phyloP scores from a whole-genome alignment of 2,329 filamentous ascomycete genomes.

The Zasmidium cellare region DNA sequence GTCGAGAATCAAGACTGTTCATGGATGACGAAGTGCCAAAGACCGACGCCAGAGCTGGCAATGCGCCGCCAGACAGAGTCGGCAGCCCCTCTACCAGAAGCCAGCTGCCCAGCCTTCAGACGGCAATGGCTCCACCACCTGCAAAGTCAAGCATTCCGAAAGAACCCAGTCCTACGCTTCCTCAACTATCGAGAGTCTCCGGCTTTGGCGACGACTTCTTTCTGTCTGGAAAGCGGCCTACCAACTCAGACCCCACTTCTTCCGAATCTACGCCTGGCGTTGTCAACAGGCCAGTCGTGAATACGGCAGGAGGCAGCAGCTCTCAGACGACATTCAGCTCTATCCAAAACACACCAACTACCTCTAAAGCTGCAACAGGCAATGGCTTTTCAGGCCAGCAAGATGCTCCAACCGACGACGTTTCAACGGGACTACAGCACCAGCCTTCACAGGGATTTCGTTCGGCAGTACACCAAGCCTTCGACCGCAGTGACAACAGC shows the following conservation, averaged over 20 bases:
- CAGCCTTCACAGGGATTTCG: conserved; percentile 51
- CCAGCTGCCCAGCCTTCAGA: conserved; percentile 1
- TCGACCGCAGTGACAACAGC: conserved; percentile 60
- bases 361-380: conserved; percentile 11
- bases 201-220: conserved; percentile 41
- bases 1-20: conserved; percentile 21
- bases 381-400: conserved; percentile 18
- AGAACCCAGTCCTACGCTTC: conserved; percentile 37
- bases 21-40: conserved; percentile 9
- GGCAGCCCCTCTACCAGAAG: background rate
- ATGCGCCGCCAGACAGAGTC: background rate
- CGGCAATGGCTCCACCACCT: background rate
- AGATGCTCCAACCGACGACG: background rate
- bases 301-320: conserved; percentile 5
- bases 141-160: background rate
- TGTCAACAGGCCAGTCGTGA: background rate
- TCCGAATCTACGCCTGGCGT: background rate
- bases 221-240: conserved; percentile 4
- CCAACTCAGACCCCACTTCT: conserved; percentile 3
- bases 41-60: background rate
- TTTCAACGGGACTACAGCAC: conserved; percentile 44
- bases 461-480: conserved; percentile 63
- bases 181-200: conserved; percentile 46
- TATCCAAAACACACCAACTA: conserved; percentile 19
- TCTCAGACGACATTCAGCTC: conserved; percentile 17